phyloP scores from a whole-genome alignment of 345 rosid genomes.

The Rhodomyrtus tomentosa region DNA sequence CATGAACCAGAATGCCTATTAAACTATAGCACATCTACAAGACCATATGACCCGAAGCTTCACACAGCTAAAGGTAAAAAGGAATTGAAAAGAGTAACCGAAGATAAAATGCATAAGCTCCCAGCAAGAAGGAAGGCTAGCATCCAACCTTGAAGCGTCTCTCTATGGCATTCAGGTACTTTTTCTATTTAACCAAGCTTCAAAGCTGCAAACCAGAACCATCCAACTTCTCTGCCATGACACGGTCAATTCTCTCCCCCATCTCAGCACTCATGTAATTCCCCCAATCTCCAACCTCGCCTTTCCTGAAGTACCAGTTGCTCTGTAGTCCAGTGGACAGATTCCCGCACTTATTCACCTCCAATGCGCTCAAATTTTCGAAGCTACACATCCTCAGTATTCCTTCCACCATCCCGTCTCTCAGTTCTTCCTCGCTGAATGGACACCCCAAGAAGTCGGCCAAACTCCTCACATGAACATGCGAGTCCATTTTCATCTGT shows the following conservation, averaged over 20 bases:
- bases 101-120: not conserved
- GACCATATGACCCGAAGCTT: not conserved
- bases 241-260: not conserved
- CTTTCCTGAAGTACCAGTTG: no score
- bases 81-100: not conserved
- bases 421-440: no score
- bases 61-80: not conserved
- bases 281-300: not conserved
- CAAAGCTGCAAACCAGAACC: not conserved
- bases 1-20: not conserved
- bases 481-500: not conserved
- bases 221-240: not conserved
- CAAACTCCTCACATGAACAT: no score
- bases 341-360: no score
- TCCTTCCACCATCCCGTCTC: no score
- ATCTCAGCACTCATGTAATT: not conserved
- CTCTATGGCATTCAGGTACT: no score
- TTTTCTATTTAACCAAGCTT: no score
- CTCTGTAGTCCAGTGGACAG: no score
- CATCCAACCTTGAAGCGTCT: not conserved
- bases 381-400: no score
- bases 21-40: not conserved
- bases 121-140: not conserved
- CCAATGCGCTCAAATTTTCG: no score
- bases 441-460: no score